These are phyloP conservation scores for Cordyceps militaris DNA, from an alignment of 2,329 filamentous ascomycete genomes.

Conservation along the genomic window DNA sequence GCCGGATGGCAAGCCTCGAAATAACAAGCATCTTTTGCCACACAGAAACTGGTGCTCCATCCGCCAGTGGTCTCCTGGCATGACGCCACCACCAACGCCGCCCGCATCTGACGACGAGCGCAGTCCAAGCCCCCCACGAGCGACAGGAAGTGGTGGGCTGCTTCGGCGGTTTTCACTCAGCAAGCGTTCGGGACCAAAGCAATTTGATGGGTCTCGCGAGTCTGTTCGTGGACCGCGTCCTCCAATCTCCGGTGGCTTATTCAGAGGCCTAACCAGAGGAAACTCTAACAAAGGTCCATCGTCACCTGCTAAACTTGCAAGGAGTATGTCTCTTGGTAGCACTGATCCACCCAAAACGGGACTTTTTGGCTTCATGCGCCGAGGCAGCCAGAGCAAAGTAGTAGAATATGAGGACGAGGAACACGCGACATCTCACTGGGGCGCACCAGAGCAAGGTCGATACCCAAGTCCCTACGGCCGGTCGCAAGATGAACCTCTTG, in stretches of 20 bases:
- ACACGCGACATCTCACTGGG: constrained; percentile 50
- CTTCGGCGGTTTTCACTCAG: constrained; percentile 40
- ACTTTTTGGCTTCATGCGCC: constrained; percentile 35
- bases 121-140: constrained; percentile 31
- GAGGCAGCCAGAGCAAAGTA: constrained; percentile 31
- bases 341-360: constrained; percentile 40
- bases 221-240: constrained; percentile 39
- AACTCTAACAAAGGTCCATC: constrained; percentile 29
- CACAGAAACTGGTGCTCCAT: constrained; percentile 96
- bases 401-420: constrained; percentile 25
- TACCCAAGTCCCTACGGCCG: constrained; percentile 15
- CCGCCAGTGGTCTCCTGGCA: constrained; percentile 70
- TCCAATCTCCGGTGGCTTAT: constrained; percentile 41
- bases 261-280: constrained; percentile 37
- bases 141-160: constrained; percentile 30
- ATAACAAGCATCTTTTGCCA: constrained; percentile 83
- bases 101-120: constrained; percentile 41
- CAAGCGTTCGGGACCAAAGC: constrained; percentile 26
- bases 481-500: constrained; percentile 17
- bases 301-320: constrained; percentile 37
- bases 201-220: constrained; percentile 31
- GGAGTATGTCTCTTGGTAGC: constrained; percentile 55
- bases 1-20: constrained; percentile 80
- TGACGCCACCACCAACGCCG: constrained; percentile 65
- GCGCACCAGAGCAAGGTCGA: constrained; percentile 22